Base-by-base conservation (phyloP, 1,284 basidiomycete species). In the Rhodotorula sp. region DNA sequence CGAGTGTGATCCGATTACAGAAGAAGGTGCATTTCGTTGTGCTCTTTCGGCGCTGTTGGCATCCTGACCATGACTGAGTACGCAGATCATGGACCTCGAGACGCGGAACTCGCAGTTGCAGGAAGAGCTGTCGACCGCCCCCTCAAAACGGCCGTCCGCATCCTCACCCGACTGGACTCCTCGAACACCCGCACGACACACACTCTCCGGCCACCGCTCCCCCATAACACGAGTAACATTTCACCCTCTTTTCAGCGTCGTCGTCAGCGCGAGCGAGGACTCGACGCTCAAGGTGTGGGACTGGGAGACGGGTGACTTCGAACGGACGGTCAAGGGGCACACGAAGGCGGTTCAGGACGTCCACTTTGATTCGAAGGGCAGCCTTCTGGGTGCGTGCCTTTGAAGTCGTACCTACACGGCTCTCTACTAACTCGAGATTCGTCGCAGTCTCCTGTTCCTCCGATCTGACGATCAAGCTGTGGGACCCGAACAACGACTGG, bases 271-370 rank as follows among this genome's bases (percentile, higher is more conserved):
- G 9, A 90, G 89, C 75, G 92, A 94, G 78, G 92, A 95, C 78
- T 84, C 89, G 48, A 92, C 88, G 3, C 86, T 94, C 76, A 94
- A 94, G 82, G 87, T 95, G 61, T 94, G 92, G 92, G 92, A 95
- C 78, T 95, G 92, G 92, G 92, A 95, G 79, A 90, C 90, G 50
- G 92, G 92, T 34, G 92, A 94, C 74, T 90, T 94, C 77, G 93
- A 95, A 80, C 82, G 90, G 68, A 94, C 93, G 13, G 81, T 95
- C 68, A 95, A 94, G 81, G 91, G 92, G 0, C 92, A 95, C 82
- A 94, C 92, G 48, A 92, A 91, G 78, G 86, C 89, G 26, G 89
- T 95, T 26, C 87, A 87, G 79, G 91, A 94, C 80, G 87, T 92
- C 59, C 90, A 93, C 77, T 95, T 90, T 79, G 92, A 94, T 79